Evolutionary conservation across 495 filamentous ascomycete genomes (phyloP), one percentile per base, ranked within the genome.

Genomic region (Articulospora tetracladia): DNA sequence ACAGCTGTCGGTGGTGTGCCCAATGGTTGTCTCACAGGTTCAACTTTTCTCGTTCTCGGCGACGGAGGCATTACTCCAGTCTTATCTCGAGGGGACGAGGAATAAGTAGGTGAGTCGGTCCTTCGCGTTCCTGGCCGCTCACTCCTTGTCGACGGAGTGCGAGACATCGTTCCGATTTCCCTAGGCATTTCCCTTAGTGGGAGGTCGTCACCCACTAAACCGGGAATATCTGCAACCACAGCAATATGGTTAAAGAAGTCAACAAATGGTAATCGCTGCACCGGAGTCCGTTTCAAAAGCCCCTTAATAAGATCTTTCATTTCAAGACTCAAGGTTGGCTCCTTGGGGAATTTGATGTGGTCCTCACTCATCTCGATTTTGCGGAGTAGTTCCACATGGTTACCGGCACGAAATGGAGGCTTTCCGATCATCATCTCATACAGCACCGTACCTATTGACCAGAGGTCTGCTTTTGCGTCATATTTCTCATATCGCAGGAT

Each of bases 401-500:
- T 98, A 23, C 83, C 81, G 1, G 94, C 94, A 53, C 91, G 83
- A 73, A 97, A 98, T 0, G 94, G 94, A 10, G 94, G 92, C 67
- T 82, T 88, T 55, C 92, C 94, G 2, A 86, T 86, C 46, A 95
- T 85, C 92, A 98, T 96, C 77, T 98, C 94, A 70, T 88, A 94
- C 22, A 95, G 74, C 10, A 98, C 94, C 4, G 95, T 97, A 32
- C 94, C 94, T 36, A 96, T 90, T 22, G 94, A 98, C 94, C 94
- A 98, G 34, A 98, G 75, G 77, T 98, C 94, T 41, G 92, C 94
- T 69, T 93, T 95, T 47, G 93, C 91, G 75, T 96, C 93, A 72
- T 98, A 98, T 70, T 92, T 93, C 70, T 98, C 93, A 66, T 97
- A 98, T 44, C 93, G 86, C 44, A 98, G 82, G 59, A 98, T 98